Evolutionary conservation across 495 filamentous ascomycete species (phyloP), one percentile per base, ranked within the genome.

Genomic region (Xylaria longipes): DNA sequence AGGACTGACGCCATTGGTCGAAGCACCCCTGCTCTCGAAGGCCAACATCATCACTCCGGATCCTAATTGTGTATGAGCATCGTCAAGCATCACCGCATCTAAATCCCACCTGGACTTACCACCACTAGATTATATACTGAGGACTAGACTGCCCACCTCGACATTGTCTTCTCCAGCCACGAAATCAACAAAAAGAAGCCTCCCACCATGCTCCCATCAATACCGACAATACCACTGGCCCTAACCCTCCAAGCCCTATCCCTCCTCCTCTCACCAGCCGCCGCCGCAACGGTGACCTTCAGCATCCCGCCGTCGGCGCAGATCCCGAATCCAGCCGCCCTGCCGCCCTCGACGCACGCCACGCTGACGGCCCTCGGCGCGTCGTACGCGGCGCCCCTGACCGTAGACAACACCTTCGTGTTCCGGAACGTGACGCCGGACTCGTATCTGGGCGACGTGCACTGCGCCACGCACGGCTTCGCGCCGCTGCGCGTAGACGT

Each of bases 371-470:
- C 89, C 41, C 82, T 87, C 37, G 81, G 81, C 64, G 71, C 73
- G 64, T 15, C 75, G 73, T 77, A 87, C 71, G 79, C 80, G 29
- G 90, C 92, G 0, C 89, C 90, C 0, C 79, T 97, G 9, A 87
- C 89, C 25, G 82, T 85, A 64, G 77, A 86, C 69, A 91, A 91
- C 70, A 89, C 87, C 27, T 93, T 98, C 77, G 81, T 86, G 68
- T 97, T 98, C 83, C 83, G 77, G 41, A 90, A 94, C 75, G 81
- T 94, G 41, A 82, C 81, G 5, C 66, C 84, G 6, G 92, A 90
- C 2, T 91, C 88, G 48, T 99, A 97, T 77, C 85, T 97, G 3
- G 87, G 93, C 25, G 92, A 95, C 74, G 85, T 97, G n/a, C 85
- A 91, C 78, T 90, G 89, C 74, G 77, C 83, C 2, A 93, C 92